Evolutionary conservation across 352 stramenopile species (phyloP), one percentile per base, ranked within the genome.

Genomic region (Thraustotheca clavata): DNA sequence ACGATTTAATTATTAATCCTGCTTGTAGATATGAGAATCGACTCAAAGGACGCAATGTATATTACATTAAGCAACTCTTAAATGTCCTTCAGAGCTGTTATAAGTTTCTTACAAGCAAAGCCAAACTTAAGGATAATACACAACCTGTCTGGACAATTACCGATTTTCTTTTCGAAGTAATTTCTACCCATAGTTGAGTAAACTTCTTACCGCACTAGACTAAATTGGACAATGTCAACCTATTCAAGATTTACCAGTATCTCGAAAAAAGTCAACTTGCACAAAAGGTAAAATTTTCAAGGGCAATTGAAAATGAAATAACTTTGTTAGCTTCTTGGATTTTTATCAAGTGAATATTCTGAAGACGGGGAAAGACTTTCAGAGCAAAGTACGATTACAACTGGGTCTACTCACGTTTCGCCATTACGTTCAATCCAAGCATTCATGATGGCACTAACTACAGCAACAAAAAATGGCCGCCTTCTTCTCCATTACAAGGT

Each of bases 51-150:
- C 88, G 83, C 47, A 95, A 95, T 63, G 61, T 70, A 12, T 95
- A 92, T 50, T 95, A 95, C 76, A 94, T 95, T 70, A 95, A 95
- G 35, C 87, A 95, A 46, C 62, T 95, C 14, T 69, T 95, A 33
- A 77, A 79, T 3, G 76, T 94, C 7, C 67, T 95, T 32, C 83
- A 91, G 60, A 69, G 70, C 3, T 67, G 94, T 24, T 80, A 80
- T 5, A 93, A 93, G 49, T 95, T 85, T 67, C 69, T 95, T 68
- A 88, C 83, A 36, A 34, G 49, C 22, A 61, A 47, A n/a, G 43
- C 43, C 43, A 52, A 52, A 24, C 9, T 18, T 18, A 67, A 48
- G 7, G 62, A 55, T 12, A 52, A 36, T 4, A 49, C 47, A 16
- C 18, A 20, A 1, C 32, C 20, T 3, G 91, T 95, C 72, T 81